Evolutionary conservation across 2,329 filamentous ascomycete genomes (phyloP), one percentile per base, ranked within the genome.

Genomic region (Xylaria sp.): DNA sequence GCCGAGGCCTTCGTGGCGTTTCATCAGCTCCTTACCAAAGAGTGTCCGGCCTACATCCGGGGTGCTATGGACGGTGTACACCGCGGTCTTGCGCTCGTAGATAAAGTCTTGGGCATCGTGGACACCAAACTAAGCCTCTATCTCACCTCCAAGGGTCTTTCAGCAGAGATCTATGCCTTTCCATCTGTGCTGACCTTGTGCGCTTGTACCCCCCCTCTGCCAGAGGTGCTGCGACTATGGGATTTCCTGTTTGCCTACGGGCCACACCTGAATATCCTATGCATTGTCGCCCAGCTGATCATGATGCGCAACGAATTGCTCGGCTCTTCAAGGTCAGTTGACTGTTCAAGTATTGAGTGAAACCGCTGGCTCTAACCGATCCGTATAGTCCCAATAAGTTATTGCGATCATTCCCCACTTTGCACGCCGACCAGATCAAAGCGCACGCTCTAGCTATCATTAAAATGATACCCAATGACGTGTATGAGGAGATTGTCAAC

Each of bases 51-150:
- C 2, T 99, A 99, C 77, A 94, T 98, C 63, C 88, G 94, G 25
- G 94, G 94, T 25, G 93, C 93, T 64, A 97, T 99, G 94, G 94
- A 97, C 69, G 95, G 95, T 51, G 95, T 99, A 6, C 95, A 99
- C 78, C 91, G 90, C 70, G 95, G 95, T 0, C 84, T 99, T 12
- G 90, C 91, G 23, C 84, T 99, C 9, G 94, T 99, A 21, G 95
- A 99, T 77, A 92, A 92, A 73, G 93, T 97, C 53, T 81, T 99
- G 23, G 89, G 92, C 63, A 92, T 97, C 60, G 93, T 97, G 50
- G 95, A 98, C 74, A 89, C 92, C 1, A 95, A 94, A 76, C 83
- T 99, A 47, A 93, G 91, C 72, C 80, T 88, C 25, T 93, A 97
- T 75, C 84, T 99, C 31, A 90, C 92, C 61, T 88, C 89, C 57